Conservation (phyloP, 2,329 filamentous ascomycete genomes). For the Colletotrichum euphorbiae region DNA sequence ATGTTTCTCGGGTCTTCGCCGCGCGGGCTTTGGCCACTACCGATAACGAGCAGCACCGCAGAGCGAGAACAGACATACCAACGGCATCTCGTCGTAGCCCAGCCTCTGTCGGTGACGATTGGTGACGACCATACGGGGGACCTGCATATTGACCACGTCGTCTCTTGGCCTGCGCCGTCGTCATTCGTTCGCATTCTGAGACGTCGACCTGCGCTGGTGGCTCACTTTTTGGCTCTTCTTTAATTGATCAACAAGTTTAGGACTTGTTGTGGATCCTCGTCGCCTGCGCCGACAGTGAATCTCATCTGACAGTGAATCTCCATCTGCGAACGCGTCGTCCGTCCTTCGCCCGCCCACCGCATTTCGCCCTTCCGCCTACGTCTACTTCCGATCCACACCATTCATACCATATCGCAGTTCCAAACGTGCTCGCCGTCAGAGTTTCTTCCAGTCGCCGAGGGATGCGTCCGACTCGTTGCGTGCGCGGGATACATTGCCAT, state of each 20-base stretch:
- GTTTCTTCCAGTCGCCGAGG: neutral
- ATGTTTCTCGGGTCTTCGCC: conserved; percentile 12
- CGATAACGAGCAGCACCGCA: neutral
- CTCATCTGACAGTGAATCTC: neutral
- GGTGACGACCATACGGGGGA: neutral
- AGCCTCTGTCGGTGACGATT: neutral
- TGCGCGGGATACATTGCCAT: conserved; percentile 5
- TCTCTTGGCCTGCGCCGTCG: neutral
- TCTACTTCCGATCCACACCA: conserved; percentile 2
- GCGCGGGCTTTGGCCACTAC: conserved; percentile 4
- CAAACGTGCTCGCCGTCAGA: conserved; percentile 3
- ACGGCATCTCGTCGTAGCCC: neutral
- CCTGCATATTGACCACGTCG: neutral
- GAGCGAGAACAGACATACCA: neutral
- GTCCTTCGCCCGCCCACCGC: neutral
- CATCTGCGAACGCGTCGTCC: neutral
- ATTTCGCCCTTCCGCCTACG: neutral
- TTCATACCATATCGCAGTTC: neutral
- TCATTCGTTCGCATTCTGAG: conserved; percentile 25
- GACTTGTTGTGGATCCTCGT: neutral
- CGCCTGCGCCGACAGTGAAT: neutral
- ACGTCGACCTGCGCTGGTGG: neutral
- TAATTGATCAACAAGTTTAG: neutral
- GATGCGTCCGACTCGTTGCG: neutral
- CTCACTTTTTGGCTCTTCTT: neutral